Evolutionary conservation across 331 rosid species (phyloP), one percentile per base, ranked within the genome.

Genomic region (Malus hybrid): DNA sequence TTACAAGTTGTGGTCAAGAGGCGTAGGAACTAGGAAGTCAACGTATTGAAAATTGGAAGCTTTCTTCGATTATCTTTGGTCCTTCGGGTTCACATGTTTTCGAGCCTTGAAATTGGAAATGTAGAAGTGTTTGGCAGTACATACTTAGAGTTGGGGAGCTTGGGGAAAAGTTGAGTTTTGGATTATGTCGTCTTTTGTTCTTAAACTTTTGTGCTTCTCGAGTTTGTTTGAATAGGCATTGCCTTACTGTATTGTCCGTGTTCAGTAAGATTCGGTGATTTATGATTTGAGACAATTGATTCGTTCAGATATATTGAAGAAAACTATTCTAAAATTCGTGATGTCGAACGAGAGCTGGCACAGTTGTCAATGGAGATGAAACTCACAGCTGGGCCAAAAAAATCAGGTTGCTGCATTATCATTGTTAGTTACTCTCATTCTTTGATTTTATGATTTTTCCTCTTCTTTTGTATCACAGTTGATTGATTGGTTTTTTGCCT

Each of bases 371-470:
- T 91, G 92, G 95, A 93, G 88, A 81, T 91, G 90, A 93, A 91
- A 78, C 97, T 90, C 71, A 93, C 96, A 10, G 91, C 97, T 28
- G 98, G 97, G 67, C 97, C 98, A 0, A 93, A 93, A 76, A 93
- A 93, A 88, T 88, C 97, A 87, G 97, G 98, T 93, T 82, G 82
- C 80, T 65, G 48, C 65, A 60, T 42, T 76, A 19, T 76, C 68
- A 52, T 69, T 71, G 63, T 77, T 84, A 67, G 60, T 80, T 73
- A 24, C 75, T 75, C 64, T 63, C 67, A 31, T 65, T 62, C 11
- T 73, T 16, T 7, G 18, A 22, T 36, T 36, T 13, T 9, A 19
- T 59, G 57, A n/a, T 0, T 14, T 60, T 36, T 33, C 24, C 2
- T 34, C 28, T 71, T 78, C 20, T 34, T 59, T 77, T 29, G 60